These are phyloP conservation scores for Zygosaccharomyces siamensis DNA, from an alignment of 805 yeast genomes.

Conservation along the genomic window DNA sequence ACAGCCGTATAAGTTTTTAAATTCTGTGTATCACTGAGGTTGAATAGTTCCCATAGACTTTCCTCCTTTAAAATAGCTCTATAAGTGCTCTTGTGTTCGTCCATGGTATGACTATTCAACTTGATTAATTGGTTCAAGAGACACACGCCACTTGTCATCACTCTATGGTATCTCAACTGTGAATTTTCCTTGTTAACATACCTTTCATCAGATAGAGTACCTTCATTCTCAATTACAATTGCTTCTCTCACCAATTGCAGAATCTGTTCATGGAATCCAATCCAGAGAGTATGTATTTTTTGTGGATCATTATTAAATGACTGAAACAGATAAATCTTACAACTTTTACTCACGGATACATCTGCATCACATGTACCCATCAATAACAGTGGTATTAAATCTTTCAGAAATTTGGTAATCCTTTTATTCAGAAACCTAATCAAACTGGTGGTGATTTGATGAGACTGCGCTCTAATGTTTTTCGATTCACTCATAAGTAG, in stretches of 20 bases:
- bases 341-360: conserved; percentile 48
- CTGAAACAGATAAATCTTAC: conserved; percentile 42
- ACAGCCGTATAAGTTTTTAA: conserved; percentile 41
- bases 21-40: conserved; percentile 36
- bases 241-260: conserved; percentile 50
- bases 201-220: conserved; percentile 70
- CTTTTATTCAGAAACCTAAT: conserved; percentile 49
- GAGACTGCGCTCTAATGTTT: conserved; percentile 55
- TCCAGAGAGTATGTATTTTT: conserved; percentile 57
- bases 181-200: conserved; percentile 63
- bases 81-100: conserved; percentile 21
- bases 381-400: conserved; percentile 69
- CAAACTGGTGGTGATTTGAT: conserved; percentile 56
- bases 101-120: conserved; percentile 19
- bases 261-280: conserved; percentile 51
- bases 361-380: conserved; percentile 71
- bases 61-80: conserved; percentile 39
- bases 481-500: conserved; percentile 68
- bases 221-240: conserved; percentile 51
- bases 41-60: conserved; percentile 42
- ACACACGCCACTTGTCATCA: conserved; percentile 46
- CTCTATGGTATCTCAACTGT: conserved; percentile 55
- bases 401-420: conserved; percentile 61
- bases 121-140: conserved; percentile 38
- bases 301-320: conserved; percentile 55